phyloP scores from a whole-genome alignment of 768 basidiomycete genomes.

The Naganishia onofrii region DNA sequence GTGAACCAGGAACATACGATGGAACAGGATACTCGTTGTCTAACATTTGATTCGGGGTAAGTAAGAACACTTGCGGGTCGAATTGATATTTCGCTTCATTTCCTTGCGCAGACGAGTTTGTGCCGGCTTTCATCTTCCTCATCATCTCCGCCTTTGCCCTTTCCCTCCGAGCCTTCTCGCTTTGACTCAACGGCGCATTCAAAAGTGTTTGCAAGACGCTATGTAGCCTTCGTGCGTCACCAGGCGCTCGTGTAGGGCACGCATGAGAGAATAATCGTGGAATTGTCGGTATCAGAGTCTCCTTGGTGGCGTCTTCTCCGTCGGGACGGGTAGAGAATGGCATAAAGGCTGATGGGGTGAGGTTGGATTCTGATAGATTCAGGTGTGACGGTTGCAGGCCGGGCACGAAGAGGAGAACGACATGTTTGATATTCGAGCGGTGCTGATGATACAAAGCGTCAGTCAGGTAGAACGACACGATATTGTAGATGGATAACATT shows the following conservation, averaged over 20 bases:
- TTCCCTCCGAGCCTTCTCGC: conserved; percentile 71
- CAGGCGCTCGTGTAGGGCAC: conserved; percentile 87
- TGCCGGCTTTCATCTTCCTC: conserved; percentile 51
- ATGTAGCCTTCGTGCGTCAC: conserved; percentile 79
- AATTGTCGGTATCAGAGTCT: conserved; percentile 61
- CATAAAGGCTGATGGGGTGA: conserved; percentile 59
- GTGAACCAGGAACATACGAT: conserved; percentile 66
- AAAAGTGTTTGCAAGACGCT: conserved; percentile 80
- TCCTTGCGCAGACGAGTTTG: conserved; percentile 25
- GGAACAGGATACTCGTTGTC: conserved; percentile 92
- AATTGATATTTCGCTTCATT: conserved; percentile 54
- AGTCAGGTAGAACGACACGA: neutral
- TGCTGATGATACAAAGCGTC: conserved; percentile 58
- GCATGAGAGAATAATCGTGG: conserved; percentile 78
- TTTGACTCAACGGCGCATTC: conserved; percentile 70
- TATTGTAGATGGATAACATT: neutral
- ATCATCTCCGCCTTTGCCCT: conserved; percentile 33
- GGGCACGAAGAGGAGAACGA: conserved; percentile 78
- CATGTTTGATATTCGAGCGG: conserved; percentile 67
- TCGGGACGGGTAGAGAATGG: conserved; percentile 58
- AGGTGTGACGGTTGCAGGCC: conserved; percentile 72
- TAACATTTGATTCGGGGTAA: conserved; percentile 80
- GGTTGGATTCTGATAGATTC: conserved; percentile 60
- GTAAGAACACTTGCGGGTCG: conserved; percentile 67
- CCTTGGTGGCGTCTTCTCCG: conserved; percentile 35